Conservation (phyloP, 2,329 filamentous ascomycete genomes). For the Colletotrichum orbiculare region DNA sequence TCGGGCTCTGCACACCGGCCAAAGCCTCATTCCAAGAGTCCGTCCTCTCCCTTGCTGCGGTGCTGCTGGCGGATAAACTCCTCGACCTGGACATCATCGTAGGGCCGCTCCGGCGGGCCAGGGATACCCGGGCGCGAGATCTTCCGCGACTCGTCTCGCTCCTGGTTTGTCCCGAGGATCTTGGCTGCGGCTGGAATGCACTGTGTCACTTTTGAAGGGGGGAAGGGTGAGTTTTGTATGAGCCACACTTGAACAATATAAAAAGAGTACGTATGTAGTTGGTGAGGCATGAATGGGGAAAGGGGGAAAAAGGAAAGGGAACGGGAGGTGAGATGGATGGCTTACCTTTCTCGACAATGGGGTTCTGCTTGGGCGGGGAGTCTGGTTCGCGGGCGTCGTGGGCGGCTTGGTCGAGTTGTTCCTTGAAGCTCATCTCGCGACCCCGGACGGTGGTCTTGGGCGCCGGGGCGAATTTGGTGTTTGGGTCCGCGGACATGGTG, state of each 20-base stretch:
- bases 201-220: slow-evolving; percentile 49
- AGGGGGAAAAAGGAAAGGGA: slow-evolving; percentile 1
- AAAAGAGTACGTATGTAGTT: background rate
- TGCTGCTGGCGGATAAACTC: slow-evolving; percentile 66
- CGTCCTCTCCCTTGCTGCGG: slow-evolving; percentile 53
- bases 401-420: slow-evolving; percentile 57
- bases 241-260: slow-evolving; percentile 16
- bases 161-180: slow-evolving; percentile 51
- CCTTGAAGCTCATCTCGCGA: slow-evolving; percentile 51
- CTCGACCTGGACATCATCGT: slow-evolving; percentile 61
- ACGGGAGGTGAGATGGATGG: background rate
- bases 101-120: slow-evolving; percentile 56
- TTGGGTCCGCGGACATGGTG: slow-evolving; percentile 30
- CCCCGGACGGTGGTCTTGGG: slow-evolving; percentile 28
- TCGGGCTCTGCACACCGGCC: no score
- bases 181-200: slow-evolving; percentile 56
- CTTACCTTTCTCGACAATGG: slow-evolving; percentile 57
- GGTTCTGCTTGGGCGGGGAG: slow-evolving; percentile 43
- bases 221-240: slow-evolving; percentile 9
- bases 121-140: slow-evolving; percentile 42
- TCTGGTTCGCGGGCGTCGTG: slow-evolving; percentile 45
- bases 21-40: slow-evolving; percentile 38
- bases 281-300: background rate
- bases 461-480: slow-evolving; percentile 28
- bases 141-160: slow-evolving; percentile 37